These are phyloP conservation scores for Leptographium galeiforme DNA, from an alignment of 2,329 filamentous ascomycete genomes.

Conservation along the genomic window DNA sequence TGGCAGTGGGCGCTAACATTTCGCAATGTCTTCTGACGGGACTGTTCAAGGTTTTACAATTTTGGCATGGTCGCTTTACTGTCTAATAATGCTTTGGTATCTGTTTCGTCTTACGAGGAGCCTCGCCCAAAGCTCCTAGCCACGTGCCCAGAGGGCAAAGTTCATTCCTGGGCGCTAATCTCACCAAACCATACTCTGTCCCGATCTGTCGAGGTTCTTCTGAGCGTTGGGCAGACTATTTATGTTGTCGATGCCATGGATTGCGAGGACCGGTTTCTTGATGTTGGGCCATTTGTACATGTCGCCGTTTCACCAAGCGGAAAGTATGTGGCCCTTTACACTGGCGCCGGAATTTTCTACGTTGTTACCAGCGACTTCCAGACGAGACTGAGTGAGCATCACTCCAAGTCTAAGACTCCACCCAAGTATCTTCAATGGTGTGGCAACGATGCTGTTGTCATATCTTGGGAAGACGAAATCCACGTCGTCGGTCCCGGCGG, in stretches of 20 bases:
- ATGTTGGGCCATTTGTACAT: slow-evolving; percentile 85
- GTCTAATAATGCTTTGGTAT: slow-evolving; percentile 73
- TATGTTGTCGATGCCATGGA: slow-evolving; percentile 80
- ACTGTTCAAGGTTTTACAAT: slow-evolving; percentile 54
- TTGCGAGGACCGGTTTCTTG: slow-evolving; percentile 78
- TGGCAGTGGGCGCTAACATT: no score
- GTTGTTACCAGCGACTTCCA: slow-evolving; percentile 94
- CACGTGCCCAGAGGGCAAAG: slow-evolving; percentile 58
- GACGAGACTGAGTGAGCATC: slow-evolving; percentile 79
- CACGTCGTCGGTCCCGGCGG: slow-evolving; percentile 82
- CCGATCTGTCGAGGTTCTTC: slow-evolving; percentile 79
- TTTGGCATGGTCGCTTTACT: slow-evolving; percentile 87
- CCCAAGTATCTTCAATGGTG: slow-evolving; percentile 93
- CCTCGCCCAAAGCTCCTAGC: slow-evolving; percentile 77
- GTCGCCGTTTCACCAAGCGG: slow-evolving; percentile 86
- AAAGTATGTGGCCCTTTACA: slow-evolving; percentile 77
- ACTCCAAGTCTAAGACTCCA: slow-evolving; percentile 71
- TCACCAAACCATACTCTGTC: slow-evolving; percentile 81
- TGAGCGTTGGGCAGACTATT: slow-evolving; percentile 74
- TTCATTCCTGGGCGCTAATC: slow-evolving; percentile 82
- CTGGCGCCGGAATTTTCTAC: slow-evolving; percentile 71
- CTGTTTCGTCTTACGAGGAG: slow-evolving; percentile 82
- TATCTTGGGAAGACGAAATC: slow-evolving; percentile 96
- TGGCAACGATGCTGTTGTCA: slow-evolving; percentile 80
- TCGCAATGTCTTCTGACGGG: not conserved